These are phyloP conservation scores for Hygrocybe coccinea DNA, from an alignment of 768 basidiomycete species.

Conservation along the genomic window DNA sequence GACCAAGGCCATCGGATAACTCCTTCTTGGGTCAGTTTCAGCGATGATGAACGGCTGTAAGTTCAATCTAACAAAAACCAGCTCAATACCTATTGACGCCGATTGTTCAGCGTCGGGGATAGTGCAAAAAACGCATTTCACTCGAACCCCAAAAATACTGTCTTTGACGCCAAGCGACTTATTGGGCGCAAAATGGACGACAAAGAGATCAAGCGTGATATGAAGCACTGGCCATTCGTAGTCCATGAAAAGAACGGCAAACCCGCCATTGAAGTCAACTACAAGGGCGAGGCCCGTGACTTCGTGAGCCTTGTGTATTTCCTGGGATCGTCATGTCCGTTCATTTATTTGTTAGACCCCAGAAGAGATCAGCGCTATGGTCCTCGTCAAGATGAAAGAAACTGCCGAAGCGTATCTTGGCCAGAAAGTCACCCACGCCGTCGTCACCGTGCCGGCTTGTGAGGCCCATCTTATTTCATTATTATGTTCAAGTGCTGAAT, in stretches of 20 bases:
- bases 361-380: conserved; percentile 94
- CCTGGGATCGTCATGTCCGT: neutral
- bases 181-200: conserved; percentile 86
- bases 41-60: conserved; percentile 72
- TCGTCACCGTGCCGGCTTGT: conserved; percentile 97
- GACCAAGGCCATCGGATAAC: conserved; percentile 89
- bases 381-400: conserved; percentile 97
- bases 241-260: conserved; percentile 77
- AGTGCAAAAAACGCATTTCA: conserved; percentile 94
- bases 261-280: conserved; percentile 69
- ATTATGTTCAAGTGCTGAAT: neutral
- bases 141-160: conserved; percentile 87
- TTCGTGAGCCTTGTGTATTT: conserved; percentile 57
- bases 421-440: conserved; percentile 92
- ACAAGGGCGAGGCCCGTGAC: conserved; percentile 73
- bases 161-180: conserved; percentile 95
- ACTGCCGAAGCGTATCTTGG: conserved; percentile 98
- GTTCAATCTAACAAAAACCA: conserved; percentile 13
- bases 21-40: conserved; percentile 81
- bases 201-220: conserved; percentile 71
- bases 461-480: conserved; percentile 21
- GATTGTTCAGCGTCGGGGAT: conserved; percentile 68
- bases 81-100: conserved; percentile 14
- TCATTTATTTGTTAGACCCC: conserved; percentile 54
- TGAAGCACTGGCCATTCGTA: conserved; percentile 90